Percentiles rank a stretch among this genome's conserved stretches.
Conservation (phyloP, 192 early-diverging fungal genomes). For the Chytriomyces sp. region DNA sequence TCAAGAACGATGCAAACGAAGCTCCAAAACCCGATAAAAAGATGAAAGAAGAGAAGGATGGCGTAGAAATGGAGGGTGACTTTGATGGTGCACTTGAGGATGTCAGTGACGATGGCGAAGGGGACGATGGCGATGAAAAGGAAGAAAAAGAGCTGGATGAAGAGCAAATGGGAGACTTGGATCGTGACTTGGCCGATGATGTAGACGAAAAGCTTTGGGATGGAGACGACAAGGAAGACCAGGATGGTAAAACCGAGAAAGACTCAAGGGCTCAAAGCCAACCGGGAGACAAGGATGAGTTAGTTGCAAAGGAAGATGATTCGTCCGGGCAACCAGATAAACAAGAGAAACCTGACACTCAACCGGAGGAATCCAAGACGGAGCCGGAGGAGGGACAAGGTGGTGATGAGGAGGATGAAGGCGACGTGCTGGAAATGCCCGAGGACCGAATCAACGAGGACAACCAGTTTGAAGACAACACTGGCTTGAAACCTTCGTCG, state of each 20-base stretch:
- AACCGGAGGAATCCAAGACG: conserved; percentile 47
- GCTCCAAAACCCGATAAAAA: conserved; percentile 49
- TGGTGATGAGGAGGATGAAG: conserved; percentile 38
- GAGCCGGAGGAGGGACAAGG: conserved; percentile 50
- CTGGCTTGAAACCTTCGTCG: conserved; percentile 47
- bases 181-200: conserved; percentile 80
- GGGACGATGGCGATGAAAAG: conserved; percentile 72
- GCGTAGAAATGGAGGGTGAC: conserved; percentile 95
- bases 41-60: conserved; percentile 74
- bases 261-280: conserved; percentile 43
- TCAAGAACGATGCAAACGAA: conserved; percentile 69
- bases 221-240: conserved; percentile 60
- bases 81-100: conserved; percentile 92
- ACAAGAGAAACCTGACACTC: conserved; percentile 44
- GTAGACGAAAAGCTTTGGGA: conserved; percentile 99
- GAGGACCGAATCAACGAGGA: conserved; percentile 42
- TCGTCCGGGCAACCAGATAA: conserved; percentile 42
- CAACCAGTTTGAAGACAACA: conserved; percentile 52
- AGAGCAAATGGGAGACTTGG: conserved; percentile 91
- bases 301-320: conserved; percentile 57
- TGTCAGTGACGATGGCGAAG: conserved; percentile 71
- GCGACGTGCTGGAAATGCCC: conserved; percentile 36
- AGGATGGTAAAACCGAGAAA: conserved; percentile 72
- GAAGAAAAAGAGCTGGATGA: conserved; percentile 76
- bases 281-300: conserved; percentile 45